Evolutionary conservation across 2,329 filamentous ascomycete species (phyloP).

Genomic region (Epichloe coenophiala): DNA sequence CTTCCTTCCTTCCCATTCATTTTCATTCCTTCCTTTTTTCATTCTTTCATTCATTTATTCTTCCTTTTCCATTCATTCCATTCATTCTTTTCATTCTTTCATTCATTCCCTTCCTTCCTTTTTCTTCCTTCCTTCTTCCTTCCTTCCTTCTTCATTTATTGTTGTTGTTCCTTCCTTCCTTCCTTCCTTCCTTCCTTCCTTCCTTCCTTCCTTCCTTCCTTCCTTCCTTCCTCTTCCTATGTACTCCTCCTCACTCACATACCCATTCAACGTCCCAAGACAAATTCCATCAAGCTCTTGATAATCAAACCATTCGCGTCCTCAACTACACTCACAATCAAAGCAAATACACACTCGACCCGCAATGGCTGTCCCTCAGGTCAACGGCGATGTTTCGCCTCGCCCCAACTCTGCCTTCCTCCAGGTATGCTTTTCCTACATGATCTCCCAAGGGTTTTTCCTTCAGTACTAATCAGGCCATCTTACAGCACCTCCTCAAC

Average conservation of each 20-base stretch:
- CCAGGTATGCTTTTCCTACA: slow-evolving; percentile 24
- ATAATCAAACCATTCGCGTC: background rate
- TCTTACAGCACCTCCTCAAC: slow-evolving; percentile 59
- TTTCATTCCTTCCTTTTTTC: too few species aligned
- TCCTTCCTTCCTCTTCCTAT: too few species aligned
- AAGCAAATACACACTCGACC: background rate
- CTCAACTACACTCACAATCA: background rate
- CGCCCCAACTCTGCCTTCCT: slow-evolving; percentile 35
- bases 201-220: background rate
- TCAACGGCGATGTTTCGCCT: slow-evolving; percentile 37
- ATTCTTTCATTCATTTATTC: too few species aligned
- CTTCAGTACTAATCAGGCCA: background rate
- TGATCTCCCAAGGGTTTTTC: too few species aligned
- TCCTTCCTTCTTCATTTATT: too few species aligned
- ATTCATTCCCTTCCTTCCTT: too few species aligned
- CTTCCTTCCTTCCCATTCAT: too few species aligned
- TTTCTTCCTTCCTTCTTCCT: too few species aligned
- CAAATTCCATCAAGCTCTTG: background rate
- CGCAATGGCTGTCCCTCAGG: slow-evolving; percentile 27
- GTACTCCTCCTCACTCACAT: background rate
- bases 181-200: too few species aligned
- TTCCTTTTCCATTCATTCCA: too few species aligned
- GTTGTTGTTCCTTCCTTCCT: too few species aligned
- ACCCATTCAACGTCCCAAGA: background rate
- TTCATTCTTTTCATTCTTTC: too few species aligned